Conservation (phyloP, 2,329 filamentous ascomycete species). For the Ceratocystis destructans region DNA sequence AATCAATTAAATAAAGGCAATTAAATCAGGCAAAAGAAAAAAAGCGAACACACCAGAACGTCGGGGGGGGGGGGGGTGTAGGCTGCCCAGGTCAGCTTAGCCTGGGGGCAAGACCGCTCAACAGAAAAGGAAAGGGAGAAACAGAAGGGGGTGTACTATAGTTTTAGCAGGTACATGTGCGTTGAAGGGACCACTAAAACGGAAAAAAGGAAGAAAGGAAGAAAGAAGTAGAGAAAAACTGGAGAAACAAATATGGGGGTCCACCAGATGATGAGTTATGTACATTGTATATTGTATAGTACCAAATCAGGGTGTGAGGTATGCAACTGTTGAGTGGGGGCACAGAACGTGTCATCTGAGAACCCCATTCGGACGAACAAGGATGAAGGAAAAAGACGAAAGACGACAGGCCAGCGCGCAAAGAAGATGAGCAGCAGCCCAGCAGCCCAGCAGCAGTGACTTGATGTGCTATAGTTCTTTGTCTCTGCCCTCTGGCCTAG, state of each 20-base stretch:
- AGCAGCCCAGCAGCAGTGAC: not conserved
- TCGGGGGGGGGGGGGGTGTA: not conserved
- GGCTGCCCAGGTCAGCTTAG: not conserved
- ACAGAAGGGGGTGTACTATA: conserved; percentile 19
- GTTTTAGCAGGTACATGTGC: conserved; percentile 9
- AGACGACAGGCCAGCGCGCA: not conserved
- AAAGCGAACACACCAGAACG: conserved; percentile 9
- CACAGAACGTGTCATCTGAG: conserved; percentile 7
- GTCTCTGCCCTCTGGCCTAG: not conserved
- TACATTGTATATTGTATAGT: not conserved
- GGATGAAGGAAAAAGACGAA: not conserved
- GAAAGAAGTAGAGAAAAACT: conserved; percentile 4
- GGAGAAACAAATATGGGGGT: not conserved
- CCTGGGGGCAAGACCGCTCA: conserved; percentile 17
- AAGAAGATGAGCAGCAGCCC: not conserved
- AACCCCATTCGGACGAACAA: conserved; percentile 2
- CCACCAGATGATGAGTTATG: not conserved
- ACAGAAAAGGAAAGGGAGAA: not conserved
- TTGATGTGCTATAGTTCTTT: not conserved
- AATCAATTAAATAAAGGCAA: too few relatives aligned
- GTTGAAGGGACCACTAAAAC: not conserved
- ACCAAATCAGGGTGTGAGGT: not conserved
- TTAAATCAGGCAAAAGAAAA: conserved; percentile 6
- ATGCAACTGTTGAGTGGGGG: not conserved
- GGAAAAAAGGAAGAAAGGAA: conserved; percentile 14